Conservation (phyloP, 2,329 filamentous ascomycete genomes). For the Claviceps sorghi region DNA sequence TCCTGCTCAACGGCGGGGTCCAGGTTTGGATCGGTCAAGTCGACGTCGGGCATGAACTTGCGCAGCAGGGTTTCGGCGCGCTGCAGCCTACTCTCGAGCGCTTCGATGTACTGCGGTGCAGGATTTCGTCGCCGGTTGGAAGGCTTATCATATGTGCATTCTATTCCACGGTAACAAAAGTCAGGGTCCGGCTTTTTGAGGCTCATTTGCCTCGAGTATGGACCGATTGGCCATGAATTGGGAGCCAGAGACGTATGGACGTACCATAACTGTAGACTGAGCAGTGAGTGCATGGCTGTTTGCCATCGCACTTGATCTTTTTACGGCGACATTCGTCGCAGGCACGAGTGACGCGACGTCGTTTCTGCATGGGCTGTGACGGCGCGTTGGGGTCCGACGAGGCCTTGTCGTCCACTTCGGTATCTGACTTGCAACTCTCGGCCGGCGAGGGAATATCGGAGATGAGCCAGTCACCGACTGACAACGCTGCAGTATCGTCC, state of each 20-base stretch:
- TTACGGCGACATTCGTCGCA: slow-evolving; percentile 74
- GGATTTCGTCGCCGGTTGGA: slow-evolving; percentile 84
- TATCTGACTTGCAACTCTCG: slow-evolving; percentile 28
- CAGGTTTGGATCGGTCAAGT: slow-evolving; percentile 71
- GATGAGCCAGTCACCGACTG: slow-evolving; percentile 21
- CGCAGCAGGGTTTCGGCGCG: slow-evolving; percentile 69
- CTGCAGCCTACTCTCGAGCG: slow-evolving; percentile 67
- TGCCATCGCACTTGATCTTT: slow-evolving; percentile 79
- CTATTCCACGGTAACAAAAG: slow-evolving; percentile 27
- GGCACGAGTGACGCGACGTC: slow-evolving; percentile 62
- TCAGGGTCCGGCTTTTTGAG: not conserved
- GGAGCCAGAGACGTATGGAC: slow-evolving; percentile 9
- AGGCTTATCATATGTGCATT: slow-evolving; percentile 91
- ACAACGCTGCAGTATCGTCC: slow-evolving; percentile 25
- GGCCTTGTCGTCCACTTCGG: slow-evolving; percentile 24
- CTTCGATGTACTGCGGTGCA: slow-evolving; percentile 84
- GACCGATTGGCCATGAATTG: not conserved
- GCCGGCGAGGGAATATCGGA: slow-evolving; percentile 24
- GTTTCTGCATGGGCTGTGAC: slow-evolving; percentile 55
- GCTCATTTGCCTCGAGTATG: not conserved
- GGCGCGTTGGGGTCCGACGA: slow-evolving; percentile 19
- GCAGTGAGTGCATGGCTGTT: slow-evolving; percentile 86
- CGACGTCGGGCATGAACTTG: slow-evolving; percentile 68
- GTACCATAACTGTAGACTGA: slow-evolving; percentile 96
- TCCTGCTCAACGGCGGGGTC: slow-evolving; percentile 64